Evolutionary conservation across 495 filamentous ascomycete species (phyloP), one percentile per base, ranked within the genome.

Genomic region (Neurospora sp.): DNA sequence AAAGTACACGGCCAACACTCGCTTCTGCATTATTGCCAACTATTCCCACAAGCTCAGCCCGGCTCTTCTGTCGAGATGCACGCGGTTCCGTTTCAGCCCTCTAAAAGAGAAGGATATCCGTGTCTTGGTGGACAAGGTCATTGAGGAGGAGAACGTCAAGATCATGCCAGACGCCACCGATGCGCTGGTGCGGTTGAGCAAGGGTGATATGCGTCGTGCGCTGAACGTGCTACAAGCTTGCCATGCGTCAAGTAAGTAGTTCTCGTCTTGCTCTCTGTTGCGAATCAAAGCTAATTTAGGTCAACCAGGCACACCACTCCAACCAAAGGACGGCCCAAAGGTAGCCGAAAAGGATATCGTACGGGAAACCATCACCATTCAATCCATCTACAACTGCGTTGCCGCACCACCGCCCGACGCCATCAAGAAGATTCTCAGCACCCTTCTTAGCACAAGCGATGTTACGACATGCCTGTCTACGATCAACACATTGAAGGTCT

Each of bases 11-110:
- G 93, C 94, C 73, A 98, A 99, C 83, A 97, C 96, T 0, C 88
- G 96, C 70, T 99, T 99, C 83, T 98, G 95, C 83, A 93, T 99
- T 77, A 98, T 99, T 73, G 96, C 96, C 76, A 99, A 99, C 82
- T 99, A 99, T 81, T 97, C 96, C 39, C 96, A 99, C 84, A 99
- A 98, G 81, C 90, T 99, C n/a, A 94, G 93, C 7, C 94, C 96
- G 0, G 96, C 96, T 0, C 85, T 99, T 9, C 87, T 99, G 20
- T 97, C 94, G 39, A 86, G 96, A 75, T 99, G 96, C 82, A 98
- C 96, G 3, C 86, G 96, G 44, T 99, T 99, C 84, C 87, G 96
- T 27, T 99, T 99, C 83, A 95, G 92, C 75, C 96, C 96, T 37
- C 83, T 99, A 40, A 97, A 97, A 78, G 92, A 96, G 73, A 81